Base-by-base conservation (phyloP, 2,329 filamentous ascomycete species). In the Pezicula rhizophila region DNA sequence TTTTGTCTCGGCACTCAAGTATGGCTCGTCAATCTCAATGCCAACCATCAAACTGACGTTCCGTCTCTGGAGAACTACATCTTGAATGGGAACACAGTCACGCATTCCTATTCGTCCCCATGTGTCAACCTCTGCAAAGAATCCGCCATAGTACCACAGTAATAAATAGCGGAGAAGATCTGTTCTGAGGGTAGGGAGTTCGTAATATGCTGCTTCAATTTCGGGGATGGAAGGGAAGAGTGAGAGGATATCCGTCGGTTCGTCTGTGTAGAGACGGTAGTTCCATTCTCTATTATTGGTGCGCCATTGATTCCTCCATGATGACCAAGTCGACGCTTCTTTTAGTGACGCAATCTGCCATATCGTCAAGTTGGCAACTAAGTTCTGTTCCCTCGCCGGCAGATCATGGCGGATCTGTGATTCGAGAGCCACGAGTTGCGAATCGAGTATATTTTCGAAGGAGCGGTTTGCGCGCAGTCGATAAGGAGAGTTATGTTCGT, bases 11-110 rank as follows among this genome's bases (percentile, higher is more conserved):
- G 42, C 11, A n/a, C 47, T 51, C 38, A 56, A 39, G 38, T 55
- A 60, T n/a, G 57, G 56, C 46, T 58, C 57, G 39, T 60, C 56
- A 14, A 50, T 46, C 20, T 56, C 55, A 2, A 60, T 45, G 2
- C 57, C 56, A 5, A 60, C n/a, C 45, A 58, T 52, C 20, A 60
- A 31, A 41, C 57, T 56, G n/a, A 58, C 41, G 10, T 52, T 46
- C 20, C 42, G 41, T 25, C 51, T 15, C 10, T 43, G 33, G 34
- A 46, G 17, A 1, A 52, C 18, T 10, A 54, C 40, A 5, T 46
- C 35, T 7, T 45, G 37, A 20, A 55, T 48, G 5, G 53, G 52
- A 6, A 23, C 7, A 26, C 56, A 60, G 28, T 55, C 31, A 10
- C 44, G 20, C 37, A 60, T 41, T 2, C 51, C 17, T 1, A 56